Conservation (phyloP, 2,329 filamentous ascomycete species). For the Botrytis deweyae region DNA sequence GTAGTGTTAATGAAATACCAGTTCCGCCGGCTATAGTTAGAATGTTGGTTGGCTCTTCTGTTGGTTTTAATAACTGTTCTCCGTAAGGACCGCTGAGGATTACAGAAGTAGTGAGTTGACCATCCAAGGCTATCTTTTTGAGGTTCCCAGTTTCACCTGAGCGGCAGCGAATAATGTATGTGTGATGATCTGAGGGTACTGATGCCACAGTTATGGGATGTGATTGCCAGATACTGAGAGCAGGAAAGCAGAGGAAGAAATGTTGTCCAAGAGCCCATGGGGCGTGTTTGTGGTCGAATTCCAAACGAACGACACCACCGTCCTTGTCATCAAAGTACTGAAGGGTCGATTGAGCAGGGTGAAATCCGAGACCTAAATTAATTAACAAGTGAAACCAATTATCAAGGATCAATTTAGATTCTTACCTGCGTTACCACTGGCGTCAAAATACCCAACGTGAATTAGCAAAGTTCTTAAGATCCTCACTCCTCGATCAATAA, state of each 20-base stretch:
- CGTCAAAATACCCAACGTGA: constrained; percentile 53
- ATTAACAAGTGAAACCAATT: too few relatives aligned
- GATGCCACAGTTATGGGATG: constrained; percentile 78
- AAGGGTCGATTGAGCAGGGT: constrained; percentile 13
- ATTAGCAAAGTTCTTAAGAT: constrained; percentile 57
- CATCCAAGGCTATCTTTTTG: constrained; percentile 36
- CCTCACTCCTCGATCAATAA: constrained; percentile 61
- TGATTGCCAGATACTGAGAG: constrained; percentile 69
- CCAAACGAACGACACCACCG: constrained; percentile 64
- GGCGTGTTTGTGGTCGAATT: constrained; percentile 70
- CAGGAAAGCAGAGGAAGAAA: constrained; percentile 74
- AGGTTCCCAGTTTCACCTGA: constrained; percentile 53
- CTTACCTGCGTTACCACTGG: constrained; percentile 40
- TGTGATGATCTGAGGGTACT: constrained; percentile 60
- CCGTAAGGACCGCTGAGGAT: constrained; percentile 18
- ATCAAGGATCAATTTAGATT: background rate
- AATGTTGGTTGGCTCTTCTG: constrained; percentile 45
- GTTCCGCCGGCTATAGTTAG: constrained; percentile 58
- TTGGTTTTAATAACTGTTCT: constrained; percentile 28
- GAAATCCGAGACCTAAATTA: constrained; percentile 11
- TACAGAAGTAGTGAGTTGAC: background rate
- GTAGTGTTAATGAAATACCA: constrained; percentile 57
- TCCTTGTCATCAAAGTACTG: constrained; percentile 34
- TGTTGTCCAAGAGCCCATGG: constrained; percentile 66
- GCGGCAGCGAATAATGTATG: constrained; percentile 58